Conservation (phyloP, 192 early-diverging fungal genomes). For the Linnemannia zychae region DNA sequence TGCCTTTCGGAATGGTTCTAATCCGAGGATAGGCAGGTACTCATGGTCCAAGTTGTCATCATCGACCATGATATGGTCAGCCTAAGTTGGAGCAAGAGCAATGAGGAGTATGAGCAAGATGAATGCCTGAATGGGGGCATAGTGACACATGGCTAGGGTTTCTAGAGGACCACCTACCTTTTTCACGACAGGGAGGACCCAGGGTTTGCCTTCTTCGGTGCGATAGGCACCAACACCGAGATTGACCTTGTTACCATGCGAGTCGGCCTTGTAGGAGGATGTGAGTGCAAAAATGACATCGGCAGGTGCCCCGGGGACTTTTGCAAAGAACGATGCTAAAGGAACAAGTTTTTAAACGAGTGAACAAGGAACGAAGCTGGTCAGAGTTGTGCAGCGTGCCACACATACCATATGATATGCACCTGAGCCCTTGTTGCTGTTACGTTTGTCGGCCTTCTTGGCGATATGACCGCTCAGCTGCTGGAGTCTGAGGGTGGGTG, state of each 20-base stretch:
- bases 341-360: not conserved
- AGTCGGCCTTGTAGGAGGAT: conserved; percentile 84
- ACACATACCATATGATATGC: no score
- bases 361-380: not conserved
- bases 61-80: conserved; percentile 76
- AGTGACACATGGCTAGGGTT: no score
- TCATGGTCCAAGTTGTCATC: conserved; percentile 90
- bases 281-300: conserved; percentile 95
- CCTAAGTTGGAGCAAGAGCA: conserved; percentile 58
- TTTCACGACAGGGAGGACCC: conserved; percentile 92
- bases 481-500: conserved; percentile 36
- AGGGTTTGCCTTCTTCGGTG: conserved; percentile 92
- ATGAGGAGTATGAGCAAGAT: not conserved
- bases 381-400: not conserved
- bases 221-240: conserved; percentile 97
- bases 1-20: conserved; percentile 80
- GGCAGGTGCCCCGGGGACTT: conserved; percentile 75
- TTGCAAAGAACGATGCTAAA: conserved; percentile 65
- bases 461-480: conserved; percentile 39
- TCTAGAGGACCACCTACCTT: conserved; percentile 67
- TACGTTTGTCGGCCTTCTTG: conserved; percentile 15
- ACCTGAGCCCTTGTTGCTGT: not conserved
- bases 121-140: no score
- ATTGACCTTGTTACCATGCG: conserved; percentile 85
- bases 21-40: conserved; percentile 92